Evolutionary conservation across 2,329 filamentous ascomycete species (phyloP), one percentile per base, ranked within the genome.

Genomic region (Colletotrichum navitas): DNA sequence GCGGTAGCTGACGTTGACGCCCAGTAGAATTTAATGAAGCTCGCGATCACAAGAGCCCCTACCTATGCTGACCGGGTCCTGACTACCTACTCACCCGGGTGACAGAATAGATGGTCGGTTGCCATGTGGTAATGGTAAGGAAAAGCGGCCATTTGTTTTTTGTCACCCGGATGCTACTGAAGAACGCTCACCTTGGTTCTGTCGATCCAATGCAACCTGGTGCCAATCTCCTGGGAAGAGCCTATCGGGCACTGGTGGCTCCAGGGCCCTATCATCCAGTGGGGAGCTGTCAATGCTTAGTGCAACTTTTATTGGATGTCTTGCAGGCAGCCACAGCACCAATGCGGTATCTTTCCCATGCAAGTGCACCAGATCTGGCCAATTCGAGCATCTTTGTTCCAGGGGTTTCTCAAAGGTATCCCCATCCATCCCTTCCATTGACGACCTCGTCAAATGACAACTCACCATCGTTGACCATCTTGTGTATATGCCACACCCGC

Each of bases 201-300:
- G 43, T 63, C 16, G 45, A 52, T 41, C 34, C 32, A 21, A 24
- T 51, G 21, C 32, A 62, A 62, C 59, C 45, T 62, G 59, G 59
- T 45, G 45, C 36, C n/a, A 62, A 62, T 36, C 45, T 18, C 4
- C 45, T 51, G 8, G 11, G 36, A 63, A 54, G 21, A 63, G 47
- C 36, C 52, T 58, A 47, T 58, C 29, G 29, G 63, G 6, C 14
- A 26, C 29, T 10, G 14, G 34, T 58, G 34, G 41, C 54, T 41
- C 21, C 64, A 47, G 29, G 21, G 32, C 43, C 8, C n/a, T 12
- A n/a, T 26, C 16, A 39, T 21, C 45, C 36, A 26, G 54, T 59
- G 52, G 29, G 16, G 39, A 72, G 60, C 65, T 64, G 60, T 72
- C 69, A 56, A 58, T 71, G 70, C 70, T 71, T 49, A 49, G 43